Base-by-base conservation (phyloP, 2,329 filamentous ascomycete species). In the Beauveria sp. region DNA sequence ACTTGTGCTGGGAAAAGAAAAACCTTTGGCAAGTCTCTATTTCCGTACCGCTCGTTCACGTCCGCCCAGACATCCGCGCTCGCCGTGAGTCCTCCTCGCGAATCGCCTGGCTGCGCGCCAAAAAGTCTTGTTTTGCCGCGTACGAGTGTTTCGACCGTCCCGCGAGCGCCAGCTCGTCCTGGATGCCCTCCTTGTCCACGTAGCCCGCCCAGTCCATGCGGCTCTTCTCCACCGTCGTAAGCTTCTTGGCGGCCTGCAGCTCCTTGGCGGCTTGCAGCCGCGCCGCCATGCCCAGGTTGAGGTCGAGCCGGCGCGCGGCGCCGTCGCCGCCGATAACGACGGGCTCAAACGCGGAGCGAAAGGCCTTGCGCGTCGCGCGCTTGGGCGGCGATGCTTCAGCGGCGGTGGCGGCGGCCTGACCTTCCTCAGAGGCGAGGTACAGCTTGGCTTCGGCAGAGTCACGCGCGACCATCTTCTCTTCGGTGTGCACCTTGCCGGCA, bases 141-240 rank as follows among this genome's bases (percentile, higher is more conserved):
- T 83, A 89, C 24, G 84, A 86, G 64, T 81, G 80, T 74, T 88
- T 89, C 42, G 83, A 83, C 74, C 83, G 83, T 62, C 86, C 84
- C 26, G 86, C 85, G 52, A 86, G 76, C 72, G 82, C 81, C 62
- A 89, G 76, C 71, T 89, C 87, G 72, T 89, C 85, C 71, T 86
- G 81, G 74, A 89, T 86, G 9, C 87, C 87, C 72, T 88, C 86
- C 71, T 87, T 83, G 73, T 89, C 87, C 62, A 89, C 87, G 67
- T 83, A 89, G 14, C 86, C 85, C 3, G 86, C 87, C 87, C 87
- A 89, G 72, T 89, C 87, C 82, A 89, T 86, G 58, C 85, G 80
- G 67, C 85, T 88, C 80, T 89, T 89, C 74, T 89, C 86, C 18
- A 89, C 84, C 18, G 86, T 87, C 70, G 87, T 89, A 66, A 89